phyloP scores from a whole-genome alignment of 805 yeast genomes.

The Saccharomycopsis sp. region DNA sequence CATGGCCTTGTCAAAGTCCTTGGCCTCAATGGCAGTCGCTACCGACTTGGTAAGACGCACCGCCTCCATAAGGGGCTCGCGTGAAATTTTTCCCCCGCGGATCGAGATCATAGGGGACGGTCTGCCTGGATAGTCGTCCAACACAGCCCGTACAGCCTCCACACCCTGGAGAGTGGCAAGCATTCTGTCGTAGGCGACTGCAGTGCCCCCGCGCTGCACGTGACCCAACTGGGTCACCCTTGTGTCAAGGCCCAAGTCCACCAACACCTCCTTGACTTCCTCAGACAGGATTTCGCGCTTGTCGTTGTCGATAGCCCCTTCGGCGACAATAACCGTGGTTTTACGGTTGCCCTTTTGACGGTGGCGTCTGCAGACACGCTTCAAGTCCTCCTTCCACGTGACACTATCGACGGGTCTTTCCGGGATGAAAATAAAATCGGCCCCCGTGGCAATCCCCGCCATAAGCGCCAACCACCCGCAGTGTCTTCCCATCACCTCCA shows the following conservation, averaged over 20 bases:
- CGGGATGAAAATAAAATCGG: conserved; percentile 91
- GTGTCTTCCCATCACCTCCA: conserved; percentile 98
- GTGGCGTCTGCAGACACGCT: conserved; percentile 67
- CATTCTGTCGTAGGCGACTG: conserved; percentile 89
- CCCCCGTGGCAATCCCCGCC: conserved; percentile 96
- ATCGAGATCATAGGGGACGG: conserved; percentile 95
- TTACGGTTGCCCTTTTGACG: conserved; percentile 85
- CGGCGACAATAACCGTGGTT: conserved; percentile 95
- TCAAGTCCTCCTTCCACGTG: conserved; percentile 78
- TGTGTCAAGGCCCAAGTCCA: conserved; percentile 84
- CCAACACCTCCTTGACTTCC: conserved; percentile 75
- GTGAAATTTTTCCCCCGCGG: conserved; percentile 76
- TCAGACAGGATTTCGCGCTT: conserved; percentile 75
- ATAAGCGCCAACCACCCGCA: conserved; percentile 98
- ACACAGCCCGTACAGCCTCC: conserved; percentile 90
- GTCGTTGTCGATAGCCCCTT: conserved; percentile 87
- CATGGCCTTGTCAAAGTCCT: conserved; percentile 85
- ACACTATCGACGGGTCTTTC: conserved; percentile 78
- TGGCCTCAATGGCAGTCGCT: conserved; percentile 73
- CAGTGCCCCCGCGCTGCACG: conserved; percentile 98
- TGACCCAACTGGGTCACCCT: conserved; percentile 94
- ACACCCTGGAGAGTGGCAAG: conserved; percentile 96
- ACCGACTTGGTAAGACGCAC: conserved; percentile 84
- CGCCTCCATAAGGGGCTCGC: conserved; percentile 84
- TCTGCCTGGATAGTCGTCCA: conserved; percentile 76